phyloP scores from a whole-genome alignment of 768 basidiomycete genomes.

The Dacryopinax primogenitus region DNA sequence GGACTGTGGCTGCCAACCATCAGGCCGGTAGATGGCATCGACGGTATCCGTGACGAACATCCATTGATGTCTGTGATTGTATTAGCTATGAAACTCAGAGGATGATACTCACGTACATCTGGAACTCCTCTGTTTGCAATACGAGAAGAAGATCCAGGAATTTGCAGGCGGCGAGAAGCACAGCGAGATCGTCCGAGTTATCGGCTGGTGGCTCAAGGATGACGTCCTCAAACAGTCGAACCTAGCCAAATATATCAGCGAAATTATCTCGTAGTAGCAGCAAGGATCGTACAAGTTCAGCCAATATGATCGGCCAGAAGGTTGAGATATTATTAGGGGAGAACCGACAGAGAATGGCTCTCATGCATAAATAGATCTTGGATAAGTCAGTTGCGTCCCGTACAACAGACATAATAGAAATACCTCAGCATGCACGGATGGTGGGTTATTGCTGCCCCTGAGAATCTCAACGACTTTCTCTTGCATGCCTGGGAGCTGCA shows the following conservation, averaged over 20 bases:
- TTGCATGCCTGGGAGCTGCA: constrained; percentile 84
- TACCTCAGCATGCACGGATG: constrained; percentile 84
- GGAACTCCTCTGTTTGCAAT: constrained; percentile 93
- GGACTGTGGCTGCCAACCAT: constrained; percentile 69
- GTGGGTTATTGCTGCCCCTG: constrained; percentile 56
- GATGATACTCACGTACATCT: constrained; percentile 49
- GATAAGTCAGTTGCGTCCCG: background rate
- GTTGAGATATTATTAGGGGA: constrained; percentile 84
- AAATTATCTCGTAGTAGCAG: no score
- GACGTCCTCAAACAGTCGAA: constrained; percentile 77
- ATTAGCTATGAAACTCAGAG: constrained; percentile 15
- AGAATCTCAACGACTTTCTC: constrained; percentile 92
- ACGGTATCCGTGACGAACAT: constrained; percentile 96
- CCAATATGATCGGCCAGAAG: constrained; percentile 91
- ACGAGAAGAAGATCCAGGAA: constrained; percentile 85
- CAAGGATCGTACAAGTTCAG: constrained; percentile 59
- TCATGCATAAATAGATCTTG: constrained; percentile 68
- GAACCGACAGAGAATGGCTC: constrained; percentile 80
- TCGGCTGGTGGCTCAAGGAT: constrained; percentile 59
- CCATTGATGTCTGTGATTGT: constrained; percentile 67
- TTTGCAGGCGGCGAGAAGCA: constrained; percentile 83
- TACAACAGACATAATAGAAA: background rate
- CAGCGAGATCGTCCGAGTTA: constrained; percentile 68
- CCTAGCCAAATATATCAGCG: constrained; percentile 35
- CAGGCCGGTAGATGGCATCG: constrained; percentile 81